These are phyloP conservation scores for Fragilariopsis cylindrus DNA, from an alignment of 108 stramenopile genomes.

Conservation along the genomic window DNA sequence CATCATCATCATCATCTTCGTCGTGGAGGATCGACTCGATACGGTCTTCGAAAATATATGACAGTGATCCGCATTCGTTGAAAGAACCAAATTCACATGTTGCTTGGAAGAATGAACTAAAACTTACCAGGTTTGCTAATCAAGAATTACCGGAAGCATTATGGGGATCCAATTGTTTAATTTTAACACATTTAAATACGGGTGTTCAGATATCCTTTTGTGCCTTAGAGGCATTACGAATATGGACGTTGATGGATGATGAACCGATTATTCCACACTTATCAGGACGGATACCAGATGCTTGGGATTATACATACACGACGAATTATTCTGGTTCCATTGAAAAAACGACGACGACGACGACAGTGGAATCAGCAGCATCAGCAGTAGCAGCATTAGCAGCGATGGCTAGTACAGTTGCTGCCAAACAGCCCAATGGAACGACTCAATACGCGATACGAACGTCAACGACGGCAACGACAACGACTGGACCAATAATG, in stretches of 20 bases:
- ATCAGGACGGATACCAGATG: slow-evolving; percentile 5
- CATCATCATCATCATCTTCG: too few species aligned
- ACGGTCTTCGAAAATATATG: background rate
- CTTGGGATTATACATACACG: slow-evolving; percentile 7
- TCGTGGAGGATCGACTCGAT: too few species aligned
- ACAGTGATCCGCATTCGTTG: slow-evolving; percentile 10
- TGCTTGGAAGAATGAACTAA: slow-evolving; percentile 5
- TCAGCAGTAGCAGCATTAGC: background rate
- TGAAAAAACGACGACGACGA: background rate
- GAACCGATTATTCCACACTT: slow-evolving; percentile 2
- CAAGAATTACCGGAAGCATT: slow-evolving; percentile 5
- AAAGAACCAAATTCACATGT: background rate
- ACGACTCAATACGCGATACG: background rate
- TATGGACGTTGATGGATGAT: background rate
- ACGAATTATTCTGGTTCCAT: slow-evolving; percentile 3
- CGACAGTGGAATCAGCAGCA: background rate
- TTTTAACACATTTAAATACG: background rate
- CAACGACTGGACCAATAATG: background rate
- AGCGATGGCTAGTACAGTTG: background rate
- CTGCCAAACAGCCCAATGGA: background rate
- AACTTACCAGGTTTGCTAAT: background rate
- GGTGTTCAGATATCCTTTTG: background rate
- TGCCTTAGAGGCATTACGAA: background rate
- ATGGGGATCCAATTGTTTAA: slow-evolving; percentile 1
- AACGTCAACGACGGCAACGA: background rate